Evolutionary conservation across 257 asterid genomes (phyloP), one percentile per base, ranked within the genome.

Genomic region (Datura wrightii): DNA sequence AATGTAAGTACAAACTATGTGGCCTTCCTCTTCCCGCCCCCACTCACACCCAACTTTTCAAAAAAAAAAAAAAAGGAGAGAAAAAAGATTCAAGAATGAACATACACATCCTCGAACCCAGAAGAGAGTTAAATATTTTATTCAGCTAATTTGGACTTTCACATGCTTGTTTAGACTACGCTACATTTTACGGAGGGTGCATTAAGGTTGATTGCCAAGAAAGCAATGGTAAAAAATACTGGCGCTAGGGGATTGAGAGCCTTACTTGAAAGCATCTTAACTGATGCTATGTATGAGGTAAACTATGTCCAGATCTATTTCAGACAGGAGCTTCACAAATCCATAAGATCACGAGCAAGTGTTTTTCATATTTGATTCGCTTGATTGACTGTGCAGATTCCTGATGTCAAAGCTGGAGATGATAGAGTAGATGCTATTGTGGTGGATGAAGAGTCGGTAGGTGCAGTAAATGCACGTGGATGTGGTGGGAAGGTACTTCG

Each of bases 191-290:
- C 95, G 18, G 94, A 95, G 82, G 91, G 89, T 85, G 98, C 98
- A 54, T 85, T 92, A 67, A 86, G 89, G 50, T 67, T 92, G 87
- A 95, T 95, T 80, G 92, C 98, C 74, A 84, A 88, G 85, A 94
- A 92, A 90, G 97, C 98, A 54, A 90, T 88, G 91, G 86, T 89
- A 18, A 95, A 95, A 89, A 94, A 95, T 81, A 95, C 98, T n/a
- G 98, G 98, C 82, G 98, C 98, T 6, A 92, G 98, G 89, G 98
- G 98, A 63, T 88, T 95, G 88, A 93, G 98, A 91, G 93, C 95
- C 84, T 92, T 94, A 82, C 84, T 95, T 48, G 98, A 95, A 88
- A 89, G 83, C 94, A 95, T 94, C 84, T 91, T 95, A 86, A 95
- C 94, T 44, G 96, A 95, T 81, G 92, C 95, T 69, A 95, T 95